phyloP scores from a whole-genome alignment of 2,329 filamentous ascomycete genomes.

The Paracoccidioides lutzii region DNA sequence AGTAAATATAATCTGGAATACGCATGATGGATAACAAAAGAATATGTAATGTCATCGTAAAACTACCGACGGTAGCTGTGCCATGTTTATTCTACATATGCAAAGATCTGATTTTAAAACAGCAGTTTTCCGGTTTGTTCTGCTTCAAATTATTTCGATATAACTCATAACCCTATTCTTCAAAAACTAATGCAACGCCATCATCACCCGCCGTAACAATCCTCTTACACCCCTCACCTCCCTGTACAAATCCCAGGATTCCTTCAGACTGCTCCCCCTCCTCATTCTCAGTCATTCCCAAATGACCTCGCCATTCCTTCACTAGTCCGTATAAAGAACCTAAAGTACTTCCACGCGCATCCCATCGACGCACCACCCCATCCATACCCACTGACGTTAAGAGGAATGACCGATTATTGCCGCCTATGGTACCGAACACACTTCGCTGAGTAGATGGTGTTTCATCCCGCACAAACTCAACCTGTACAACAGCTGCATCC shows the following conservation, averaged over 20 bases:
- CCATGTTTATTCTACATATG: neutral
- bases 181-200: constrained; percentile 35
- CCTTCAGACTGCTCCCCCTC: constrained; percentile 72
- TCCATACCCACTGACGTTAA: constrained; percentile 87
- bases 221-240: constrained; percentile 51
- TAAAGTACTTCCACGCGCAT: constrained; percentile 55
- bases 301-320: constrained; percentile 82
- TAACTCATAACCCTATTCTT: constrained; percentile 17
- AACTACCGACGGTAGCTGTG: neutral
- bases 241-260: constrained; percentile 80
- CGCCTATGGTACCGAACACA: constrained; percentile 16
- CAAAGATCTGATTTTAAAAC: neutral
- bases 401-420: constrained; percentile 46
- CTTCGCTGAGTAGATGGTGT: constrained; percentile 18
- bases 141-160: neutral
- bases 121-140: neutral
- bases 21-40: neutral
- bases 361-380: constrained; percentile 81
- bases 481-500: constrained; percentile 80
- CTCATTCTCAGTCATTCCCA: constrained; percentile 28
- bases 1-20: neutral
- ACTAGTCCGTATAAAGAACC: constrained; percentile 57
- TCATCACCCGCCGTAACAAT: constrained; percentile 90
- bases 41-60: neutral
- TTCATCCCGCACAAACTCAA: constrained; percentile 61